These are phyloP conservation scores for Salix viminalis DNA, from an alignment of 345 rosid species.

Conservation along the genomic window DNA sequence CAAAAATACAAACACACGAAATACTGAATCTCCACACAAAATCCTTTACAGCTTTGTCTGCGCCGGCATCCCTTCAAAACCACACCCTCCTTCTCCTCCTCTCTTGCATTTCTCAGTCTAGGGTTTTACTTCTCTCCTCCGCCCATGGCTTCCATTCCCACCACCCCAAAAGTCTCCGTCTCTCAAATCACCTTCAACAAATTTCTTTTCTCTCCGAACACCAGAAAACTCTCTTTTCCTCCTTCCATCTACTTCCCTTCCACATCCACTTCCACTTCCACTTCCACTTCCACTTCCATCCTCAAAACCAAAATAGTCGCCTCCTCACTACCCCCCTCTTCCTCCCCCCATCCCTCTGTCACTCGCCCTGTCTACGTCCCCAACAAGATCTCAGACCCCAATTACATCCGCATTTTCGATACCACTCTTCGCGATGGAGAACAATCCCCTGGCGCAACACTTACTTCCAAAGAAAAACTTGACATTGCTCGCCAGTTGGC, in stretches of 20 bases:
- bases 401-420: slow-evolving; percentile 80
- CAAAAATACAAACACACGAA: too few relatives aligned
- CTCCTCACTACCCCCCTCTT: slow-evolving; percentile 12
- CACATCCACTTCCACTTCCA: not conserved
- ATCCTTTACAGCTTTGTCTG: too few relatives aligned
- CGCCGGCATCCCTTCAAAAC: too few relatives aligned
- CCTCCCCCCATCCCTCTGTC: not conserved
- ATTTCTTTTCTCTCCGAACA: not conserved
- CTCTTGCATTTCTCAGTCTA: too few relatives aligned
- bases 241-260: not conserved
- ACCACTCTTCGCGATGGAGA: slow-evolving; percentile 99
- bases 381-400: slow-evolving; percentile 60
- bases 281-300: not conserved
- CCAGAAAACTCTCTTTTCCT: not conserved
- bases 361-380: slow-evolving; percentile 70
- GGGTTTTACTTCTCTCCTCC: too few relatives aligned
- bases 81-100: too few relatives aligned
- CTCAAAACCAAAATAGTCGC: not conserved
- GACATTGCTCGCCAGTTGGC: slow-evolving; percentile 85
- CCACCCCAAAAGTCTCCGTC: too few relatives aligned
- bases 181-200: too few relatives aligned
- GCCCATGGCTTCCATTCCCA: too few relatives aligned
- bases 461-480: slow-evolving; percentile 83
- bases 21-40: too few relatives aligned
- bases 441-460: slow-evolving; percentile 95